Conservation (phyloP, 1,284 basidiomycete genomes). For the Entoloma clypeatum region DNA sequence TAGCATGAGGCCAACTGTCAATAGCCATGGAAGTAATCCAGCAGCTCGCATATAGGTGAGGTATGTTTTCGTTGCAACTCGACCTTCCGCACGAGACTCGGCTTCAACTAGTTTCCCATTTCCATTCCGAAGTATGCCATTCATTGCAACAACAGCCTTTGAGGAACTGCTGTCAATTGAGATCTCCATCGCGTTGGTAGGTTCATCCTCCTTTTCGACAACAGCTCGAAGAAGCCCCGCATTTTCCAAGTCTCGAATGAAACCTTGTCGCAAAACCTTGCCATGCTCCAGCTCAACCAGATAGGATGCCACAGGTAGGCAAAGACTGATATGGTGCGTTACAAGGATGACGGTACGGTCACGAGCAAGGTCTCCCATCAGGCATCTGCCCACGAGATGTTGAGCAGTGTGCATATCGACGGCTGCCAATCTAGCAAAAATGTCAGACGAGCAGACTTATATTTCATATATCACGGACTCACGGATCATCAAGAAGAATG, state of each 20-base stretch:
- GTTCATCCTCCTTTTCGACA: conserved; percentile 28
- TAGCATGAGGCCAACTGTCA: conserved; percentile 51
- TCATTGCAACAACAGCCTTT: background rate
- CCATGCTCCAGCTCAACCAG: conserved; percentile 67
- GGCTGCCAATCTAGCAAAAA: conserved; percentile 61
- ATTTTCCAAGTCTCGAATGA: conserved; percentile 51
- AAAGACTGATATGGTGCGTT: conserved; percentile 81
- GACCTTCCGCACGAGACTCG: conserved; percentile 62
- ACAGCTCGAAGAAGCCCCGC: conserved; percentile 50
- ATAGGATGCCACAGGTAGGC: conserved; percentile 60
- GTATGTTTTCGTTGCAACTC: conserved; percentile 57
- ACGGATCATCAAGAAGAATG: conserved; percentile 85
- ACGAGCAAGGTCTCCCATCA: conserved; percentile 59
- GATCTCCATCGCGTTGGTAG: conserved; percentile 9
- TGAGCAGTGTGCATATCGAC: conserved; percentile 88
- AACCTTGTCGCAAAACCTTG: conserved; percentile 52
- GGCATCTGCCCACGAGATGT: conserved; percentile 62
- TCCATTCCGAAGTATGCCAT: conserved; percentile 15
- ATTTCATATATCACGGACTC: too few relatives aligned
- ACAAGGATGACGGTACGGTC: conserved; percentile 78
- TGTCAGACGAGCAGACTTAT: conserved; percentile 4
- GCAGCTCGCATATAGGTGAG: conserved; percentile 59
- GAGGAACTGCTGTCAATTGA: conserved; percentile 39
- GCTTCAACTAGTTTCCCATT: conserved; percentile 58
- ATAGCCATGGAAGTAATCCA: conserved; percentile 51